These are phyloP conservation scores for Coprinopsis strossmayeri DNA, from an alignment of 768 basidiomycete species.

Conservation along the genomic window DNA sequence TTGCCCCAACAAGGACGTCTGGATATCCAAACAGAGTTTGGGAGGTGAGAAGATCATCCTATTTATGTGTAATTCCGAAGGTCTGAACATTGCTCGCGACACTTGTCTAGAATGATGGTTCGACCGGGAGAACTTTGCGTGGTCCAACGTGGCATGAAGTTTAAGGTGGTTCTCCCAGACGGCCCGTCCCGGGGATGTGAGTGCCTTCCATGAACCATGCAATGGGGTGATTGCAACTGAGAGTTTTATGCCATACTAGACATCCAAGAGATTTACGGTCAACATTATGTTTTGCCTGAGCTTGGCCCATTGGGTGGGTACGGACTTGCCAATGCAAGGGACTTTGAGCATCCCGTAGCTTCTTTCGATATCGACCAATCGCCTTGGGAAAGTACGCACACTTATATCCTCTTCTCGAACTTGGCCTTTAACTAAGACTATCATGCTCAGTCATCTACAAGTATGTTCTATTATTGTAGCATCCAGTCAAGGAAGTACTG, in stretches of 20 bases:
- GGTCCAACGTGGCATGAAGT: slow-evolving; percentile 61
- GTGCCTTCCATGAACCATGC: slow-evolving; percentile 13
- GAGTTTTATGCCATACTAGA: slow-evolving; percentile 26
- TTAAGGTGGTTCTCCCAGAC: slow-evolving; percentile 55
- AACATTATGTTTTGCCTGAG: slow-evolving; percentile 57
- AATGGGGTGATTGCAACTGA: neutral
- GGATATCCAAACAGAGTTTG: slow-evolving; percentile 66
- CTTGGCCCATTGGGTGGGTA: slow-evolving; percentile 61
- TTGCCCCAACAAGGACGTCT: slow-evolving; percentile 58
- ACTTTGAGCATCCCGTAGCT: slow-evolving; percentile 61
- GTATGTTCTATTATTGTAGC: slow-evolving; percentile 17
- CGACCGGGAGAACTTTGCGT: slow-evolving; percentile 59
- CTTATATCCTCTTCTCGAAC: neutral
- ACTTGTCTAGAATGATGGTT: slow-evolving; percentile 44
- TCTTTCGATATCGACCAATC: slow-evolving; percentile 60
- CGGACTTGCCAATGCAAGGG: slow-evolving; percentile 59
- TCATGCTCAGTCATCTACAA: slow-evolving; percentile 40
- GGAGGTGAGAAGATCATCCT: slow-evolving; percentile 35
- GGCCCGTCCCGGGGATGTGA: slow-evolving; percentile 57
- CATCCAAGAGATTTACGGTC: slow-evolving; percentile 58
- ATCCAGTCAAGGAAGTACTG: neutral
- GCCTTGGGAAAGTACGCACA: slow-evolving; percentile 45
- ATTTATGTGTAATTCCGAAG: neutral
- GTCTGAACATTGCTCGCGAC: slow-evolving; percentile 6
- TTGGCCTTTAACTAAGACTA: neutral